Evolutionary conservation across 208 protist species (phyloP).

Genomic region (Wallacemonas collosoma): DNA sequence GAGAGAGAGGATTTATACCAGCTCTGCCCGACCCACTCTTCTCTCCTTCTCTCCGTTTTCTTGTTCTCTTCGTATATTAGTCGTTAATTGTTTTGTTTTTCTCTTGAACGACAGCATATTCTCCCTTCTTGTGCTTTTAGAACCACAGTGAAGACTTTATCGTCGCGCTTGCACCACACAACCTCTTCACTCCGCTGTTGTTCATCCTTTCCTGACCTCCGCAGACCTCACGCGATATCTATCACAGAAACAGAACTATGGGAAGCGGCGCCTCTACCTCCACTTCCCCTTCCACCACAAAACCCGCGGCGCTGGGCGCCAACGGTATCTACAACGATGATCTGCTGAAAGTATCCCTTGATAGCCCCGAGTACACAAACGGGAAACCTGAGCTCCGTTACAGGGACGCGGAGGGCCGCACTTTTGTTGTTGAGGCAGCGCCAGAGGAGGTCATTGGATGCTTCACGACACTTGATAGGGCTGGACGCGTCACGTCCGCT

Average conservation of each 20-base stretch:
- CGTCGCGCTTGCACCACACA: too few species aligned
- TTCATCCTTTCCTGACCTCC: conserved; percentile 11
- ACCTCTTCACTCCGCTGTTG: conserved; percentile 9
- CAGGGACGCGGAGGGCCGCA: conserved; percentile 18
- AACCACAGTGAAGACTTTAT: too few species aligned
- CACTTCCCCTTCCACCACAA: not conserved
- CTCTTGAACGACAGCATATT: too few species aligned
- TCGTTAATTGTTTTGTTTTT: too few species aligned
- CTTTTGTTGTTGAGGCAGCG: not conserved
- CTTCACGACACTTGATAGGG: conserved; percentile 32
- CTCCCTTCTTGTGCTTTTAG: too few species aligned
- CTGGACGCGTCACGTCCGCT: conserved; percentile 20
- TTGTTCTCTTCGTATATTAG: too few species aligned
- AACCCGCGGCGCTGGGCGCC: not conserved
- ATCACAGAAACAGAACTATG: conserved; percentile 4
- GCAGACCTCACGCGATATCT: conserved; percentile 4
- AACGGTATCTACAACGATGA: conserved; percentile 1
- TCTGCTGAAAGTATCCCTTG: conserved; percentile 2
- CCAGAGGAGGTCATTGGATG: conserved; percentile 33
- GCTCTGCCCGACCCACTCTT: too few species aligned
- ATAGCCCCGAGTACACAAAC: conserved; percentile 27
- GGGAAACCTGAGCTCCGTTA: conserved; percentile 24
- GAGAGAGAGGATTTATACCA: too few species aligned
- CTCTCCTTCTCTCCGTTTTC: too few species aligned
- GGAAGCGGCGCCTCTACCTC: conserved; percentile 24